A percentile compares a stretch with the other conserved stretches of the same genome.
phyloP scores from a whole-genome alignment of 495 filamentous ascomycete species.

The Neurospora sp. region DNA sequence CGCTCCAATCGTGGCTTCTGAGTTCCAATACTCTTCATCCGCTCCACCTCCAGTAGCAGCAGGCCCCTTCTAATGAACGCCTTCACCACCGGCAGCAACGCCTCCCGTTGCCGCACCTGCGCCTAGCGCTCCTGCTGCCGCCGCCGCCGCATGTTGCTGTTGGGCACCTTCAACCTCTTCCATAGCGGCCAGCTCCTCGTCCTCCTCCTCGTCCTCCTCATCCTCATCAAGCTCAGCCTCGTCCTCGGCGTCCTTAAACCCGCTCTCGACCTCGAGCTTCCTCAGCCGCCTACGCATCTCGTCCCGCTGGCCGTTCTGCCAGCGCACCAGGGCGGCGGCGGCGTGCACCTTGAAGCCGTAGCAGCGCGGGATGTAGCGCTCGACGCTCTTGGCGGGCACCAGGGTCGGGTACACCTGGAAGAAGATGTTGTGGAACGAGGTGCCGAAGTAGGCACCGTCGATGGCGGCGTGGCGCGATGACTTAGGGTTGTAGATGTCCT shows the following conservation, averaged over 20 bases:
- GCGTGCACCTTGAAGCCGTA: slow-evolving; percentile 96
- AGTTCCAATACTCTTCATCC: neutral
- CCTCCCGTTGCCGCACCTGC: neutral
- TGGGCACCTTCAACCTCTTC: neutral
- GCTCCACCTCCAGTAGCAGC: neutral
- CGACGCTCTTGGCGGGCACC: slow-evolving; percentile 71
- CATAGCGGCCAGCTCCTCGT: slow-evolving; percentile 6
- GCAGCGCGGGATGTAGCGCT: slow-evolving; percentile 77
- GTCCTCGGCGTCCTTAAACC: slow-evolving; percentile 45
- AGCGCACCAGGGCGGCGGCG: slow-evolving; percentile 74
- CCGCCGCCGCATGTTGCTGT: neutral
- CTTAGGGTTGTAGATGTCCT: slow-evolving; percentile 98
- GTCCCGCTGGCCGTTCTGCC: slow-evolving; percentile 75
- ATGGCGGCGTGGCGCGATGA: slow-evolving; percentile 90
- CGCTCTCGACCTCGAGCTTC: slow-evolving; percentile 49
- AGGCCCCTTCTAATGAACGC: neutral
- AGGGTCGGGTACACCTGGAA: slow-evolving; percentile 95
- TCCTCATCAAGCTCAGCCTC: slow-evolving; percentile 33
- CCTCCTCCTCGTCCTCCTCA: slow-evolving; percentile 27
- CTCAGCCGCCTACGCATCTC: slow-evolving; percentile 62
- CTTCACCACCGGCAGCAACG: neutral
- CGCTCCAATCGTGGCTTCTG: neutral
- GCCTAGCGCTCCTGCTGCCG: neutral
- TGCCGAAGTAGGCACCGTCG: slow-evolving; percentile 96
- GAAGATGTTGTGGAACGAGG: slow-evolving; percentile 96